phyloP scores from a whole-genome alignment of 2,329 filamentous ascomycete genomes.

The Pyrenochaeta sp. region DNA sequence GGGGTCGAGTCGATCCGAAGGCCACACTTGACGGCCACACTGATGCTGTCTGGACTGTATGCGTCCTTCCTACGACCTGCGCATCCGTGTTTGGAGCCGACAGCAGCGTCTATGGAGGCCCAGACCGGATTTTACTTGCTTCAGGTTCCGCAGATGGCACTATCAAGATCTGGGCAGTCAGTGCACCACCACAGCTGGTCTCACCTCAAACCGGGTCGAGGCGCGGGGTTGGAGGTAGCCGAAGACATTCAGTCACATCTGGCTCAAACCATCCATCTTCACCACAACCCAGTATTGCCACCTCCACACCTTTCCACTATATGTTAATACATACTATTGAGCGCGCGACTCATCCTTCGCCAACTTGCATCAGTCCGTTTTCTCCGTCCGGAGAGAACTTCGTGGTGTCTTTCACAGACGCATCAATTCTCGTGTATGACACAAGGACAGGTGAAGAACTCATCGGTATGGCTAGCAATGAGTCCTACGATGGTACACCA shows the following conservation, averaged over 20 bases:
- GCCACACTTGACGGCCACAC: slow-evolving; percentile 93
- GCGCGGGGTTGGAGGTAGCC: slow-evolving; percentile 74
- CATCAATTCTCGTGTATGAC: slow-evolving; percentile 89
- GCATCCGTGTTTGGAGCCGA: slow-evolving; percentile 79
- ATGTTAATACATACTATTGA: slow-evolving; percentile 87
- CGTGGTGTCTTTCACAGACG: slow-evolving; percentile 91
- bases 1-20: slow-evolving; percentile 92
- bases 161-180: slow-evolving; percentile 93
- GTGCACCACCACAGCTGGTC: slow-evolving; percentile 83
- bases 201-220: slow-evolving; percentile 79
- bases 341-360: slow-evolving; percentile 73
- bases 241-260: slow-evolving; percentile 91
- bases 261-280: slow-evolving; percentile 90
- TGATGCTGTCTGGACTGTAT: slow-evolving; percentile 95
- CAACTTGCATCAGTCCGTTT: slow-evolving; percentile 93
- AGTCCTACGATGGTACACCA: slow-evolving; percentile 89
- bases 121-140: slow-evolving; percentile 87
- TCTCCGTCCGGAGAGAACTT: slow-evolving; percentile 84
- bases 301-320: slow-evolving; percentile 84
- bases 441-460: slow-evolving; percentile 91
- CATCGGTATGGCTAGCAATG: slow-evolving; percentile 88
- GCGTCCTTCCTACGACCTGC: slow-evolving; percentile 84
- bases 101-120: slow-evolving; percentile 74
- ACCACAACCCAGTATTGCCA: slow-evolving; percentile 87
- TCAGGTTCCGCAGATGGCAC: slow-evolving; percentile 91